Base-by-base conservation (phyloP, 2,329 filamentous ascomycete genomes). In the Diplodia seriata region DNA sequence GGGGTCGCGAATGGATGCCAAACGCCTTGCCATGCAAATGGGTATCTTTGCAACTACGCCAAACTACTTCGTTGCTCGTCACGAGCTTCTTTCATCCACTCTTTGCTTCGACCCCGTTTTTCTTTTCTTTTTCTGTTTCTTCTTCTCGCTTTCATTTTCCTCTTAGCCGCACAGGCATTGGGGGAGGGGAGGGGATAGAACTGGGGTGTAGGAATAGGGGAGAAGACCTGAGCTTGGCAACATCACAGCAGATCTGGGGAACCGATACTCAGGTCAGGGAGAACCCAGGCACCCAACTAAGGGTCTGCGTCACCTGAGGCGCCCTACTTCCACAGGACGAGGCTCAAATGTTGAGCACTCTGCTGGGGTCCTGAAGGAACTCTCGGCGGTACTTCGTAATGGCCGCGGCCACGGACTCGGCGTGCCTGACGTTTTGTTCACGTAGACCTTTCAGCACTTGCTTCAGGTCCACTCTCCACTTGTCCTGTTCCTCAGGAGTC, bases 401-500 rank as follows among this genome's bases (percentile, higher is more conserved):
- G 70, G 77, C 75, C 47, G 72, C 70, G 54, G 78, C 79, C 68
- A 81, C 78, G 43, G 75, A 73, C 59, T 79, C 77, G 14, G 76
- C 76, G 70, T 81, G 77, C 63, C 76, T 77, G 69, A 75, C 76
- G 69, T 76, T 74, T 23, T 74, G 73, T 68, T 76, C 72, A 47
- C 78, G 77, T 18, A 81, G 73, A 26, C 76, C 74, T 56, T 77
- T 78, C 18, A 81, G 71, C 14, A 81, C 76, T 51, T 70, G 69
- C 57, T 75, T 77, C 53, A 81, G 70, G 47, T 78, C 79, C 51
- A 76, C 74, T 36, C 76, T 78, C 78, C 78, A 81, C 70, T 83
- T 82, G 68, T 84, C 81, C 75, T 86, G 86, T 70, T 89, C 85
- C 68, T 88, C 85, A 72, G 85, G 85, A 51, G 83, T 85, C 75